A percentile compares a stretch with the other conserved stretches of the same genome.
Evolutionary conservation across 345 rosid genomes (phyloP).

Genomic region (rapeseed (Brassica napus)): DNA sequence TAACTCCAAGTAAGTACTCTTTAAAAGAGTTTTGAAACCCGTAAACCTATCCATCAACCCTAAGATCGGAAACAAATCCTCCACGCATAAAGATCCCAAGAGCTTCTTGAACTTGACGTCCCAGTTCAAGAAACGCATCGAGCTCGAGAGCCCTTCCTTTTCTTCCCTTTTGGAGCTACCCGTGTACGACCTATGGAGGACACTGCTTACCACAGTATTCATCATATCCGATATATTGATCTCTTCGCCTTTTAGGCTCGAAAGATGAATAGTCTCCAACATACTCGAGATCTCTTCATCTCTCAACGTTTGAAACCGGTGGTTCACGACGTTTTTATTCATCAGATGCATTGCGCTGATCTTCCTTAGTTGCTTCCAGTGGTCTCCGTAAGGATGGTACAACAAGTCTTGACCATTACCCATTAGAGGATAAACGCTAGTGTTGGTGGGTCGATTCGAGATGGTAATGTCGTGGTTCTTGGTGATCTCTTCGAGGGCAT

Average conservation of each 20-base stretch:
- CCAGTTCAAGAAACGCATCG: conserved; percentile 43
- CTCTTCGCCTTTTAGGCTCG: conserved; percentile 5
- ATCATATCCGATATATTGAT: conserved; percentile 43
- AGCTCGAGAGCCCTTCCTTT: conserved; percentile 62
- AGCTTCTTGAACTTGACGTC: conserved; percentile 46
- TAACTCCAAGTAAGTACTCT: conserved; percentile 15
- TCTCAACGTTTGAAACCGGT: conserved; percentile 26
- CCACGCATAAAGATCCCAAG: conserved; percentile 30
- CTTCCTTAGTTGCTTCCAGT: conserved; percentile 35
- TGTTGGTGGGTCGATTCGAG: conserved; percentile 19
- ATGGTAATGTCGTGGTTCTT: conserved; percentile 30
- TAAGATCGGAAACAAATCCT: conserved; percentile 30
- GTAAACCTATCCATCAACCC: conserved; percentile 29
- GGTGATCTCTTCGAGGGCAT: conserved; percentile 26
- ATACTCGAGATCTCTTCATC: conserved; percentile 36
- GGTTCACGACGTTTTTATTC: conserved; percentile 18
- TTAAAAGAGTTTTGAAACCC: conserved; percentile 14
- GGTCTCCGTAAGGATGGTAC: conserved; percentile 38
- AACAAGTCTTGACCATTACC: conserved; percentile 32
- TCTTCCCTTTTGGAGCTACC: conserved; percentile 35
- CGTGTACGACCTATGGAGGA: conserved; percentile 53
- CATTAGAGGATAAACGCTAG: conserved; percentile 4
- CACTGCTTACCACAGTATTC: not conserved
- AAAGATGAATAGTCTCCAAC: conserved; percentile 27
- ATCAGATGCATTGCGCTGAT: conserved; percentile 20